These are phyloP conservation scores for Leishmania braziliensis DNA, from an alignment of 208 protist species.

Conservation along the genomic window DNA sequence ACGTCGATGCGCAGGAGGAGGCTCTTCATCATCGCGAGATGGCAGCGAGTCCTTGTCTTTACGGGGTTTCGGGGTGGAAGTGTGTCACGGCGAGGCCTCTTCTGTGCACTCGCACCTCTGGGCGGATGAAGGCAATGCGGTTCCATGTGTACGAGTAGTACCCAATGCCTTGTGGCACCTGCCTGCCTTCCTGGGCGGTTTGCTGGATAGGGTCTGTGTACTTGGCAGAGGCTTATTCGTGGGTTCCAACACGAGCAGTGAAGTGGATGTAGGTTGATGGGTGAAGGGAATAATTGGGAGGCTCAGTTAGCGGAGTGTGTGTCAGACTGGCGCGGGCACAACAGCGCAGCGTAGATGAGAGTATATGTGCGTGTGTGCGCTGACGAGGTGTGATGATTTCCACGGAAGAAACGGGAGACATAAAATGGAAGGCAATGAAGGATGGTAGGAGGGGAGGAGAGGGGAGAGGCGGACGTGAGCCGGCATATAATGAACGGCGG, in stretches of 20 bases:
- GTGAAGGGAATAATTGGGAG: not conserved
- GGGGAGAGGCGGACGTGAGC: not conserved
- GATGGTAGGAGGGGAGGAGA: not conserved
- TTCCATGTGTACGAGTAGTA: not conserved
- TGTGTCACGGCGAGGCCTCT: not conserved
- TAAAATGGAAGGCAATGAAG: not conserved
- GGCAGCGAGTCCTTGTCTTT: not conserved
- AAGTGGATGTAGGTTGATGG: not conserved
- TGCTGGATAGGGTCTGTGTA: not conserved
- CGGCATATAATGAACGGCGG: not conserved
- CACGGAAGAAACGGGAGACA: not conserved
- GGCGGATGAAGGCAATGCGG: not conserved
- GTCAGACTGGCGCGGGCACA: not conserved
- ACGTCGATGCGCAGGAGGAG: conserved; percentile 21
- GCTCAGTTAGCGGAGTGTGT: not conserved
- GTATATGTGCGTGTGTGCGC: not conserved
- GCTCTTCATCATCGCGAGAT: not conserved
- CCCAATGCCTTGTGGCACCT: not conserved
- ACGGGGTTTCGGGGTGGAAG: not conserved
- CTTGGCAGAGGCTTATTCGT: not conserved
- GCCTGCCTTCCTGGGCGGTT: not conserved
- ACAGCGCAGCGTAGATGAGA: not conserved
- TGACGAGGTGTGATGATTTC: not conserved
- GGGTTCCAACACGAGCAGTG: not conserved
- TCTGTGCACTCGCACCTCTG: not conserved